Evolutionary conservation across 768 basidiomycete genomes (phyloP), one percentile per base, ranked within the genome.

Genomic region (Auricularia cornea): DNA sequence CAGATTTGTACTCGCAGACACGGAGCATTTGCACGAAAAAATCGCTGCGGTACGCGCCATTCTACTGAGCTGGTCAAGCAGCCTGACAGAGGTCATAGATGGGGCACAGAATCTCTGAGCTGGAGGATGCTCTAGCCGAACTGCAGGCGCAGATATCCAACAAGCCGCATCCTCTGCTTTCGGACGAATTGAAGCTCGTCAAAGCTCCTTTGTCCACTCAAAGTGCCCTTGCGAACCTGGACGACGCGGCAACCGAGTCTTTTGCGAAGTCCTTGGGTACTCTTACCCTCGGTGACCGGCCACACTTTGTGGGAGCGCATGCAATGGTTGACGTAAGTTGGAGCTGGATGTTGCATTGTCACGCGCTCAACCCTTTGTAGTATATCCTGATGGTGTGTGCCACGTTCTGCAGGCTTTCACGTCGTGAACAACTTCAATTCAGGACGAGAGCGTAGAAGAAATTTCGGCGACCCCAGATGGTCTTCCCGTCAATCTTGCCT

Each of bases 1-100:
- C 63, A 84, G 82, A 68, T 81, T 82, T 23, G 76, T 84, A 44
- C 78, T 81, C 77, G 79, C 77, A 4, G 81, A 80, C 66, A 80
- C 79, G 3, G 77, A 82, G 65, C 75, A 71, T 59, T 73, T 84
- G 14, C 71, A 77, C 8, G 80, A 81, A 40, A 76, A 83, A 68
- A 80, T 83, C 59, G 79, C 78, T 63, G 65, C 68, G 3, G 54
- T 57, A 10, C 23, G 14, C 28, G 29, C 6, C 16, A 1, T 6
- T 8, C 1, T 16, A 10, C 30, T 31, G 10, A 30, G 11, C 35
- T 38, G 8, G 35, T 10, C 8, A 8, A 38, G 35, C 8, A 38
- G 35, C 8, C 35, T 38, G 8, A 38, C 35, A 38, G 1, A 8
- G 10, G 10, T 14, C 1, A 5, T 38, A 57, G 54, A 73, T 83